Evolutionary conservation across 2,329 filamentous ascomycete genomes (phyloP), one percentile per base, ranked within the genome.

Genomic region (Alternaria sp.): DNA sequence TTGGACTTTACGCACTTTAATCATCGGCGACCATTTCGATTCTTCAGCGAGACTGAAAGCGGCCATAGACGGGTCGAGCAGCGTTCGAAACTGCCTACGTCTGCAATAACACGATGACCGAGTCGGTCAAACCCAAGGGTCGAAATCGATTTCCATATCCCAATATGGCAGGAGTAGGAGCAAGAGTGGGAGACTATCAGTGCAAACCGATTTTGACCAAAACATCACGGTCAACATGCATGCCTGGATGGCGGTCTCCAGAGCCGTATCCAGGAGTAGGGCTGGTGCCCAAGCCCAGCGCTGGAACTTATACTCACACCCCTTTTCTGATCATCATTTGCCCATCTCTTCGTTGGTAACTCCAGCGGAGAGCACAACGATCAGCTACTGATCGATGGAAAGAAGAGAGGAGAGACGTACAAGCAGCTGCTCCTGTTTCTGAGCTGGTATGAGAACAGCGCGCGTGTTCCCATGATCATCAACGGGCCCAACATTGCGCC

Each of bases 391-490:
- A 40, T 40, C 36, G 36, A 40, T 40, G 36, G n/a, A 17, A 40
- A 40, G 36, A 40, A 40, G 36, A 40, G 36, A 40, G 36, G 36
- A 40, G 36, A 40, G 36, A 40, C 36, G n/a, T 40, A 40, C 36
- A 40, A 17, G 36, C 36, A 40, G 36, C 36, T 40, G 36, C n/a
- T 40, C n/a, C n/a, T 40, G 1, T 40, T 40, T 40, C 36, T 97
- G 94, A 93, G 89, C 76, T 97, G 96, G 87, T 97, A 93, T 74
- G 94, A 97, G 85, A 90, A 90, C 43, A 97, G 93, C 12, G 93
- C 93, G 49, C 91, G 94, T 28, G 94, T 97, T 23, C 94, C 94
- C 2, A 89, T 97, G 77, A 85, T 97, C 69, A 87, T 97, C 77
- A 90, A 93, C 80, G 89, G 94, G 73, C 94, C 89, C 73, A 86